Evolutionary conservation across 768 basidiomycete genomes (phyloP), one percentile per base, ranked within the genome.

Genomic region (Russula dissimulans): DNA sequence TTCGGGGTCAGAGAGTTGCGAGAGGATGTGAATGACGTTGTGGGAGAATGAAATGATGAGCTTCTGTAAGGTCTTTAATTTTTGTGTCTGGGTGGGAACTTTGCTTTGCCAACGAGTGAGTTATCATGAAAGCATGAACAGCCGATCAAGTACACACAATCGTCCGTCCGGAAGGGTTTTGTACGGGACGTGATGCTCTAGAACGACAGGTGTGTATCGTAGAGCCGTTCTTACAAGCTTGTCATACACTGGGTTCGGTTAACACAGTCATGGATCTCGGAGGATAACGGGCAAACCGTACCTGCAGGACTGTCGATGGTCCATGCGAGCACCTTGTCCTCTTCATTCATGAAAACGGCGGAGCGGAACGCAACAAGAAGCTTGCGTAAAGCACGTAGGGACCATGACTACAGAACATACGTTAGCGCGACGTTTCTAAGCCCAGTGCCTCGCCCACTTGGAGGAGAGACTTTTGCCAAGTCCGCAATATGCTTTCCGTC

Each of bases 351-450:
- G 68, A 91, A 83, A 0, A 82, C 89, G 5, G 94, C 95, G 6
- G 92, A 84, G 54, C 95, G 82, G 79, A 98, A 98, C 0, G 93
- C 95, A 36, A 95, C 79, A 41, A 97, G 75, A 7, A 95, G 77
- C 68, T 87, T 91, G 59, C 91, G 78, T 43, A 98, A 75, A 0
- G 91, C 85, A 57, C 88, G 82, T 55, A 98, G 70, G 5, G 95
- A 97, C 29, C 84, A 83, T 73, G 91, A 84, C 93, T 97, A 66
- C 32, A 29, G 14, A 4, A 65, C 17, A 34, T 17, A 57, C 31
- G 32, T 32, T 0, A 50, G 50, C 34, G 45, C 50, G 29, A 58
- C 50, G 12, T n/a, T 46, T 31, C 15, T 38, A 32, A 42, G n/a
- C 22, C 47, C 34, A 43, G 14, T 5, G 11, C 14, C 12, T 46